A percentile compares a stretch with the other conserved stretches of the same genome.
These are phyloP conservation scores for Aristolochia fimbriata DNA, from an alignment of 164 flowering plant species.

Conservation along the genomic window DNA sequence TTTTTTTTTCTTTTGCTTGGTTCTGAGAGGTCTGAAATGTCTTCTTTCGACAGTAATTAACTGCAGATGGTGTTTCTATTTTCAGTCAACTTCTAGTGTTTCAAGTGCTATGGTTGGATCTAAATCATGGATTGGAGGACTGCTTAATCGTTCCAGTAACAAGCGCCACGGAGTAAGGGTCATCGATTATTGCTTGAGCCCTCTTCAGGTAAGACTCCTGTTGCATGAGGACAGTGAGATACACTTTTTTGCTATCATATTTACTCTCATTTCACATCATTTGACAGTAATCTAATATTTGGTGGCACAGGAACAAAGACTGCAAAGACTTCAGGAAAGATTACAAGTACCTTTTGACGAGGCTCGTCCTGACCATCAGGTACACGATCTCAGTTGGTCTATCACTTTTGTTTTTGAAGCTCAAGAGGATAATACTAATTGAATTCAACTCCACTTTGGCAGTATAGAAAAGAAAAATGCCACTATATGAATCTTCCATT, in stretches of 20 bases:
- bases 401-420: not conserved
- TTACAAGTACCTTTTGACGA: conserved; percentile 75
- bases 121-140: conserved; percentile 78
- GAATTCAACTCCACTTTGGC: not conserved
- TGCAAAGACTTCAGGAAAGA: conserved; percentile 68
- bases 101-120: conserved; percentile 94
- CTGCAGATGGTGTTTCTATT: not conserved
- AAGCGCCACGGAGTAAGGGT: conserved; percentile 41
- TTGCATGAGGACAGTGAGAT: not conserved
- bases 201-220: conserved; percentile 46
- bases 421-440: not conserved
- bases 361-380: conserved; percentile 82
- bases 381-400: conserved; percentile 10
- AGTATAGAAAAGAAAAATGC: too few relatives aligned
- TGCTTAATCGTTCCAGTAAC: conserved; percentile 44
- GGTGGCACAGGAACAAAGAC: conserved; percentile 52
- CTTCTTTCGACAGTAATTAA: too few relatives aligned
- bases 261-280: not conserved
- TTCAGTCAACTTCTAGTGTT: conserved; percentile 12
- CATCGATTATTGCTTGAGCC: conserved; percentile 41
- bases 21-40: too few relatives aligned
- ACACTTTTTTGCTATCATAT: not conserved
- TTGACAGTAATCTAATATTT: not conserved
- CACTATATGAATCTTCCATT: too few relatives aligned
- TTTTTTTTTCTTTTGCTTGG: too few relatives aligned